phyloP scores from a whole-genome alignment of 192 early-diverging fungal species.

The Allomyces arbusculus region DNA sequence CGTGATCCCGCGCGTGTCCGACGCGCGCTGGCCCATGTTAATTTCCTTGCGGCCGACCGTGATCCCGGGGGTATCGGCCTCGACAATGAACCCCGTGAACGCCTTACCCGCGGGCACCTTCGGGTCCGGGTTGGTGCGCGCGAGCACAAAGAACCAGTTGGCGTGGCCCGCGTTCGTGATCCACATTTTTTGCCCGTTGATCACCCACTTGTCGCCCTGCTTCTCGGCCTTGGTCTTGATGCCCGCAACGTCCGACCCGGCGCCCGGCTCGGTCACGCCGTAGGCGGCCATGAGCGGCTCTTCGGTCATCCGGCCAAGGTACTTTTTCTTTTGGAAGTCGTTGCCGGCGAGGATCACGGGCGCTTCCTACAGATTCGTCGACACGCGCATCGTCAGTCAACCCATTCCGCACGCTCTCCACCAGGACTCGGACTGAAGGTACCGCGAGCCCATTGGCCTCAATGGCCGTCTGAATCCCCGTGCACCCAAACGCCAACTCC shows the following conservation, averaged over 20 bases:
- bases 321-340: constrained; percentile 85
- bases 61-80: constrained; percentile 74
- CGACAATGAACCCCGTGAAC: constrained; percentile 91
- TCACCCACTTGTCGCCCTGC: constrained; percentile 57
- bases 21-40: constrained; percentile 91
- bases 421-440: not conserved
- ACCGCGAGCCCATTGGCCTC: constrained; percentile 81
- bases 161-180: constrained; percentile 93
- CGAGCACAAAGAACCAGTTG: constrained; percentile 94
- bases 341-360: constrained; percentile 73
- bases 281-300: constrained; percentile 89
- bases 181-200: constrained; percentile 92
- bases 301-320: constrained; percentile 89
- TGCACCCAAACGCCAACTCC: constrained; percentile 82
- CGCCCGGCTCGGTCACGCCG: constrained; percentile 64
- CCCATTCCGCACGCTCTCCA: not conserved
- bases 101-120: constrained; percentile 58
- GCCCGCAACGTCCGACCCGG: constrained; percentile 57
- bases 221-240: constrained; percentile 45
- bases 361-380: constrained; percentile 28
- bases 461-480: constrained; percentile 88
- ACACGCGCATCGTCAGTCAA: not conserved
- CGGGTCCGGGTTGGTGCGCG: constrained; percentile 49
- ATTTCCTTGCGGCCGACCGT: constrained; percentile 83
- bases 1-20: constrained; percentile 75